phyloP scores from a whole-genome alignment of 192 early-diverging fungal species.

The Linnemannia elongata region DNA sequence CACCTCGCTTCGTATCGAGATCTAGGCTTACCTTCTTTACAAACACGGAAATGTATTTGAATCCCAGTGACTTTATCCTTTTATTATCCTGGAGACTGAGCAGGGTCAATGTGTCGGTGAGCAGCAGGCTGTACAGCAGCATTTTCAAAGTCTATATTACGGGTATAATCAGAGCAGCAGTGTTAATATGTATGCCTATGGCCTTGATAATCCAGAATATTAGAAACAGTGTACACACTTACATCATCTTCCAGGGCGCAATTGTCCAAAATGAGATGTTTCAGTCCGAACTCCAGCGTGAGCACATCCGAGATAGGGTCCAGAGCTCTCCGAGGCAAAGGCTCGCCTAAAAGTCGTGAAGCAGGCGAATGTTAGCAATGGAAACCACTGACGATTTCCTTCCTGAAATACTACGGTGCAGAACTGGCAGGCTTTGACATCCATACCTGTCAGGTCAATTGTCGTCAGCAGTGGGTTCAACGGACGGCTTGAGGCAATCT shows the following conservation, averaged over 20 bases:
- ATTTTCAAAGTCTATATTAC: conserved; percentile 67
- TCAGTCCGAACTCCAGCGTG: conserved; percentile 80
- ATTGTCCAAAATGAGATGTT: conserved; percentile 73
- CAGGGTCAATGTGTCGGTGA: conserved; percentile 73
- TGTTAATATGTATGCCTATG: conserved; percentile 1
- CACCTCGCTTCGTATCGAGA: background rate
- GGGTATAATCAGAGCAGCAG: background rate
- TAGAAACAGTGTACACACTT: background rate
- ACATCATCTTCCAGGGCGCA: conserved; percentile 84
- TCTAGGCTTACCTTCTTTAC: conserved; percentile 69
- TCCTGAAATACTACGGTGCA: background rate
- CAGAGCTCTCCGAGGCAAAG: conserved; percentile 67
- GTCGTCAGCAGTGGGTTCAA: conserved; percentile 43
- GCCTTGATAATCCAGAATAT: background rate
- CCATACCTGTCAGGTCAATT: conserved; percentile 43
- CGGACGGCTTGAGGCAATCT: conserved; percentile 28
- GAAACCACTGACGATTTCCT: no score
- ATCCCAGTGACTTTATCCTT: conserved; percentile 76
- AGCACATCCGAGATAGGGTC: conserved; percentile 83
- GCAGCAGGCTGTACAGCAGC: conserved; percentile 79
- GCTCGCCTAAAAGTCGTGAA: conserved; percentile 53
- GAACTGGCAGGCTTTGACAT: background rate
- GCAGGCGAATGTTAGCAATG: background rate
- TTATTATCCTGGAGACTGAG: conserved; percentile 79
- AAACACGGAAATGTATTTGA: conserved; percentile 81